Evolutionary conservation across 352 stramenopile species (phyloP), one percentile per base, ranked within the genome.

Genomic region (Globisporangium viniferum): DNA sequence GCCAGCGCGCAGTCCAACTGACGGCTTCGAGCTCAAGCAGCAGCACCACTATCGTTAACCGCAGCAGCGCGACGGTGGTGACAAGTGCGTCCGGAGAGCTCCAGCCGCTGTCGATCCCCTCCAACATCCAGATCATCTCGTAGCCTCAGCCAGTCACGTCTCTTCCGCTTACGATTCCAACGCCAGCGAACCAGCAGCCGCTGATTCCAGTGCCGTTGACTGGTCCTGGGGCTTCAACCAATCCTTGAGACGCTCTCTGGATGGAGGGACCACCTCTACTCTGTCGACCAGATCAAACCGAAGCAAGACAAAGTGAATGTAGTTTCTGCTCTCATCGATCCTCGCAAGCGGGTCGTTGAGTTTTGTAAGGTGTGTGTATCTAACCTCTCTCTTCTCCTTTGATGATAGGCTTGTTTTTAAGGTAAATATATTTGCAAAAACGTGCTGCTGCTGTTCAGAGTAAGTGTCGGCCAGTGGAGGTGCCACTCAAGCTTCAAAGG

Each of bases 101-200:
- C 9, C n/a, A 31, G 61, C 20, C 60, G 31, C 29, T 41, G 10
- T 20, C 48, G 12, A 10, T 59, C 27, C 58, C 55, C 55, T 64
- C 55, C 64, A 69, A 64, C 55, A 69, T 64, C 53, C 64, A 69
- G 55, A 59, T 64, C 55, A 31, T 64, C 46, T 22, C 62, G 5
- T 15, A 22, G 41, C 41, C 15, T 49, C 15, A n/a, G 41, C 5
- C 15, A 49, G 14, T 7, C 18, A 49, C 41, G 5, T 49, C 41
- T 20, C 15, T 49, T 22, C 41, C 41, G 5, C 41, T 49, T 49
- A 49, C 41, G 18, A 5, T 10, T 5, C 41, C 15, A 5, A 55
- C 48, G n/a, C 48, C 48, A 55, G 48, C 48, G 48, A 49, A 22
- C 41, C 41, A 49, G 15, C 5, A 49, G 41, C 41, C 41, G 15